Conservation (phyloP, 2,329 filamentous ascomycete genomes). For the Talaromyces sp. region DNA sequence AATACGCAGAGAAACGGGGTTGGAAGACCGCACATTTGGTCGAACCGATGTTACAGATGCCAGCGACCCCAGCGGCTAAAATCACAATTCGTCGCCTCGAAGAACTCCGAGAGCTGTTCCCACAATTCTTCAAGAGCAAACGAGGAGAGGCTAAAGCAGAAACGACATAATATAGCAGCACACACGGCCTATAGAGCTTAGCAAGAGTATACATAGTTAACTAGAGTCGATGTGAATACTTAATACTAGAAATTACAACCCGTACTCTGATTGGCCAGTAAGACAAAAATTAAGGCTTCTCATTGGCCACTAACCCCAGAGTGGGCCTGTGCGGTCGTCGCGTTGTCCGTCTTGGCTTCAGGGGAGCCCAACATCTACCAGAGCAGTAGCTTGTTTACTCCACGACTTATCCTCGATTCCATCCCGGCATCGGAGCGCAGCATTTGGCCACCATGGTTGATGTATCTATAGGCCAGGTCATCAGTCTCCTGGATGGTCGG, state of each 20-base stretch:
- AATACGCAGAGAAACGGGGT: constrained; percentile 70
- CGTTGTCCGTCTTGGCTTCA: constrained; percentile 18
- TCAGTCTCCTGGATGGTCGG: constrained; percentile 76
- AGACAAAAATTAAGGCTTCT: neutral
- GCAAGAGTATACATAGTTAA: neutral
- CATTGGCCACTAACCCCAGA: neutral
- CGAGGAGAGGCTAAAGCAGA: neutral
- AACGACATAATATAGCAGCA: neutral
- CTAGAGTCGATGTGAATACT: neutral
- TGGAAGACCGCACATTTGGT: constrained; percentile 87
- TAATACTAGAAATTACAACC: neutral
- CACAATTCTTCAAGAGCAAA: constrained; percentile 72
- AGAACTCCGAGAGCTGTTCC: constrained; percentile 72
- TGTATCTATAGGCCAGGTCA: constrained; percentile 61
- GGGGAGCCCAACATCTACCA: constrained; percentile 12
- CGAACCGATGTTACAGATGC: constrained; percentile 67
- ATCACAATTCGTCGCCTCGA: constrained; percentile 72
- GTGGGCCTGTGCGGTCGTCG: constrained; percentile 17
- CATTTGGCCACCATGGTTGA: constrained; percentile 15
- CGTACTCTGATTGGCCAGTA: neutral
- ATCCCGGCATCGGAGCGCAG: neutral
- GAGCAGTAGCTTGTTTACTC: neutral
- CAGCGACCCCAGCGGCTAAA: constrained; percentile 63
- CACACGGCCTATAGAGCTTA: neutral
- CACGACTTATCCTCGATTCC: neutral